Conservation (phyloP, 2,329 filamentous ascomycete species). For the Colletotrichum agaves region DNA sequence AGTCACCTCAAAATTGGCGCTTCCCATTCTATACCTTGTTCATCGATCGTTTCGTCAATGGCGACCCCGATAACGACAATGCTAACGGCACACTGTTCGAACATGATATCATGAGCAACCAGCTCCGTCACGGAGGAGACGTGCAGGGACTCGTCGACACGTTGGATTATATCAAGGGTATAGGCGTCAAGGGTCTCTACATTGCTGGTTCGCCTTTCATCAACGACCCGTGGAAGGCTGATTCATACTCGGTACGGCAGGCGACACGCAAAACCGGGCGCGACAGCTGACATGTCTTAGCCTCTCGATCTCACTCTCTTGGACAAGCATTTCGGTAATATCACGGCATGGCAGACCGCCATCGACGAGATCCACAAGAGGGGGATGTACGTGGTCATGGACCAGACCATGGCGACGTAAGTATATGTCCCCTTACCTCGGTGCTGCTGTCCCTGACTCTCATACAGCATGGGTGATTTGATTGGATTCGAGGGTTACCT, state of each 20-base stretch:
- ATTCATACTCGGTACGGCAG: slow-evolving; percentile 60
- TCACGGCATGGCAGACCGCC: slow-evolving; percentile 66
- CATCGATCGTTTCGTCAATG: slow-evolving; percentile 72
- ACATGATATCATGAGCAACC: slow-evolving; percentile 68
- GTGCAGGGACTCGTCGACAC: slow-evolving; percentile 66
- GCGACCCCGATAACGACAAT: slow-evolving; percentile 72
- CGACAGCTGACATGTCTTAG: slow-evolving; percentile 42
- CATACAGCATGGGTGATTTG: slow-evolving; percentile 68
- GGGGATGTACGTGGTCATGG: slow-evolving; percentile 73
- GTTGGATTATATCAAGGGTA: slow-evolving; percentile 72
- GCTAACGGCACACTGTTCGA: slow-evolving; percentile 70
- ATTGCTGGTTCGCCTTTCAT: slow-evolving; percentile 72
- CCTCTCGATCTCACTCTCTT: slow-evolving; percentile 71
- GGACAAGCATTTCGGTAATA: slow-evolving; percentile 70
- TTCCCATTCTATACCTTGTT: slow-evolving; percentile 75
- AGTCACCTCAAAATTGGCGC: slow-evolving; percentile 71
- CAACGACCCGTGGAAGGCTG: slow-evolving; percentile 72
- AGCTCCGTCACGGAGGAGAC: slow-evolving; percentile 73
- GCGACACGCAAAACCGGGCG: not conserved
- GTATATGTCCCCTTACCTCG: not conserved
- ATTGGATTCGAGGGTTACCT: slow-evolving; percentile 70
- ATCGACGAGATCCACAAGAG: slow-evolving; percentile 70
- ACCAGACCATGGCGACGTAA: slow-evolving; percentile 66
- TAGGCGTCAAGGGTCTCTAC: slow-evolving; percentile 72
- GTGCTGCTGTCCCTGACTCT: slow-evolving; percentile 19